These are phyloP conservation scores for Castanospermum australe DNA, from an alignment of 306 rosid species.

Conservation along the genomic window DNA sequence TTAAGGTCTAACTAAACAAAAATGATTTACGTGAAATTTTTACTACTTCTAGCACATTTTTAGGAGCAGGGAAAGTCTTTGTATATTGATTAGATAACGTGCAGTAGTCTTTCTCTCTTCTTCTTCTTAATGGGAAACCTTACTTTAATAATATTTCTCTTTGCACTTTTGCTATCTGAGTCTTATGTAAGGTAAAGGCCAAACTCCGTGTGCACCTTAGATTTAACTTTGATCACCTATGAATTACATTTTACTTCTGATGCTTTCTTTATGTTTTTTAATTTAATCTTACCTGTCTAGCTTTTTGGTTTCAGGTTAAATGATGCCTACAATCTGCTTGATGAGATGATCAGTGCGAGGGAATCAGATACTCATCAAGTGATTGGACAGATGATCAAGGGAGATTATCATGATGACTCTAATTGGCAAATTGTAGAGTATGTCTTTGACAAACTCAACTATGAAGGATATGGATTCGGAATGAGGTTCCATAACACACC, in stretches of 20 bases:
- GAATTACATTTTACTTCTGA: conserved; percentile 17
- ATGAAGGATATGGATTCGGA: conserved; percentile 85
- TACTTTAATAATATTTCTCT: not conserved
- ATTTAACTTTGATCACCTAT: conserved; percentile 9
- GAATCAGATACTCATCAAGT: conserved; percentile 88
- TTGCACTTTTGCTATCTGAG: conserved; percentile 10
- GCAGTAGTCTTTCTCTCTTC: not conserved
- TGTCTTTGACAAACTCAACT: conserved; percentile 87
- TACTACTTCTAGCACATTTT: not conserved
- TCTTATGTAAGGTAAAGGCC: not conserved
- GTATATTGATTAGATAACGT: not conserved
- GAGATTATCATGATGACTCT: conserved; percentile 87
- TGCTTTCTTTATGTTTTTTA: conserved; percentile 26
- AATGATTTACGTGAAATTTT: not conserved
- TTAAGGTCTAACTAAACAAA: conserved; percentile 9
- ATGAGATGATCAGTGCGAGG: conserved; percentile 71
- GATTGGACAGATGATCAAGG: conserved; percentile 89
- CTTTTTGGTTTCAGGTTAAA: conserved; percentile 63
- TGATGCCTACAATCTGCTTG: conserved; percentile 69
- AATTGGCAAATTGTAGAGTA: conserved; percentile 99
- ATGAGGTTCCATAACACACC: conserved; percentile 83
- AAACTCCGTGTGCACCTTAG: not conserved
- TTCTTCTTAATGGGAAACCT: not conserved
- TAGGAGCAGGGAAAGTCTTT: not conserved
- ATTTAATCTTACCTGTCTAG: conserved; percentile 26